Evolutionary conservation across 2,329 filamentous ascomycete species (phyloP), one percentile per base, ranked within the genome.

Genomic region (Diaporthe amygdali): DNA sequence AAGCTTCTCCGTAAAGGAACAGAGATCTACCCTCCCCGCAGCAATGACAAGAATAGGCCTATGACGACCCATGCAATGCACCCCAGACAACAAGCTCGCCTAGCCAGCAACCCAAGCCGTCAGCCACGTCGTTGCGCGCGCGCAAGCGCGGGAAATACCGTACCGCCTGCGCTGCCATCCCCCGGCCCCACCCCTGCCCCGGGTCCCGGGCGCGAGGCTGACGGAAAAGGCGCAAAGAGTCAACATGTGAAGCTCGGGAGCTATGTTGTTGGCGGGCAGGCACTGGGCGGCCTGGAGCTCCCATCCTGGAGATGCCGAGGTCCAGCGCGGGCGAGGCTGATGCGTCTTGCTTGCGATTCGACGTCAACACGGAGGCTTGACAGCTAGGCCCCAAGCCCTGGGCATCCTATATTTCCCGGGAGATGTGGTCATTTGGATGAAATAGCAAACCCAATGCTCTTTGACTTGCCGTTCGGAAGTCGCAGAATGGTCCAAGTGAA

Each of bases 251-350:
- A 66, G 47, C 47, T 39, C 52, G 46, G 17, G 49, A 37, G 59
- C 59, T 63, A 8, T 41, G 7, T 8, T 32, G 37, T 22, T 25
- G 44, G 15, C 17, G 37, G 20, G 54, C 54, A 27, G 34, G 22
- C 34, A 15, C 15, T 20, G 20, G 30, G 30, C 59, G 30, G 59
- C 46, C 34, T 66, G 63, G 49, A 52, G 63, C 63, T 52, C 34
- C 8, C 63, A 66, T 51, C 63, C 61, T 32, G 37, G n/a, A 54
- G 47, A 52, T 66, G 63, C 63, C 63, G 63, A 66, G 63, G 63
- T 66, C 63, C 63, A 54, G 37, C 63, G 37, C 34, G 34, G 22
- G 63, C 63, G 37, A 66, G 63, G 46, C 63, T 54, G 47, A 32
- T 22, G 17, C 15, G 34, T 52, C 47, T 39, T 34, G 37, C 20